Evolutionary conservation across 2,329 filamentous ascomycete species (phyloP).

Genomic region (Colletotrichum simmondsii): DNA sequence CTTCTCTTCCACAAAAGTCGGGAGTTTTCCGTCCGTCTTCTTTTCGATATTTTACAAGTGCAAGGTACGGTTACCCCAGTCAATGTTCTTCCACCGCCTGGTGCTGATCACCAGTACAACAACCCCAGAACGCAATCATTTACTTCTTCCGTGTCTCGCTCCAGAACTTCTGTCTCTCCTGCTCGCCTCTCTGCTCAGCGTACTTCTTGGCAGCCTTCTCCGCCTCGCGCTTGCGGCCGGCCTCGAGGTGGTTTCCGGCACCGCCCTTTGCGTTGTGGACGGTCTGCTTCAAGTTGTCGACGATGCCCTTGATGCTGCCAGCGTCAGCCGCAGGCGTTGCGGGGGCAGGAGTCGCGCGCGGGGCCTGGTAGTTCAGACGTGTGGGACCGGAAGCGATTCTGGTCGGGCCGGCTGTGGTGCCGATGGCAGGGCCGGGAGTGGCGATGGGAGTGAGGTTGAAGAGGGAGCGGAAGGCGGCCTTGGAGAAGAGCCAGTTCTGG

Average conservation of each 20-base stretch:
- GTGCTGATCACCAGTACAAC: not conserved
- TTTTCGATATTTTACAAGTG: not conserved
- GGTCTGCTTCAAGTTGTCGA: conserved; percentile 51
- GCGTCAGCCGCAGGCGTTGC: conserved; percentile 36
- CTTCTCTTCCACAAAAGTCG: not conserved
- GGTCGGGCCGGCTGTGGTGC: not conserved
- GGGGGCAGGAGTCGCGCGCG: conserved; percentile 27
- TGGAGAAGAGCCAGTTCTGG: conserved; percentile 50
- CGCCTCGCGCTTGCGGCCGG: conserved; percentile 46
- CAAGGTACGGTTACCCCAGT: not conserved
- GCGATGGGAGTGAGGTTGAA: conserved; percentile 43
- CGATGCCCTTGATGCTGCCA: conserved; percentile 44
- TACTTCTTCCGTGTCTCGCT: conserved; percentile 37
- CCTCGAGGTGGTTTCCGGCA: conserved; percentile 43
- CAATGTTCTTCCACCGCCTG: not conserved
- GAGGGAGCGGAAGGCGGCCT: conserved; percentile 50
- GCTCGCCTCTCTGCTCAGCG: conserved; percentile 47
- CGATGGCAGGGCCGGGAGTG: conserved; percentile 24
- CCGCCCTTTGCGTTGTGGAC: conserved; percentile 45
- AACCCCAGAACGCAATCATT: conserved; percentile 10
- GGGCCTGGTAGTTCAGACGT: conserved; percentile 46
- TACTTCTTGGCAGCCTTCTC: conserved; percentile 48
- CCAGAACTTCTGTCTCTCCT: conserved; percentile 49
- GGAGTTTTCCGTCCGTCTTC: not conserved
- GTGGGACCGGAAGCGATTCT: conserved; percentile 9